These are phyloP conservation scores for Coniochaeta sp. DNA, from an alignment of 2,329 filamentous ascomycete genomes.

Conservation along the genomic window DNA sequence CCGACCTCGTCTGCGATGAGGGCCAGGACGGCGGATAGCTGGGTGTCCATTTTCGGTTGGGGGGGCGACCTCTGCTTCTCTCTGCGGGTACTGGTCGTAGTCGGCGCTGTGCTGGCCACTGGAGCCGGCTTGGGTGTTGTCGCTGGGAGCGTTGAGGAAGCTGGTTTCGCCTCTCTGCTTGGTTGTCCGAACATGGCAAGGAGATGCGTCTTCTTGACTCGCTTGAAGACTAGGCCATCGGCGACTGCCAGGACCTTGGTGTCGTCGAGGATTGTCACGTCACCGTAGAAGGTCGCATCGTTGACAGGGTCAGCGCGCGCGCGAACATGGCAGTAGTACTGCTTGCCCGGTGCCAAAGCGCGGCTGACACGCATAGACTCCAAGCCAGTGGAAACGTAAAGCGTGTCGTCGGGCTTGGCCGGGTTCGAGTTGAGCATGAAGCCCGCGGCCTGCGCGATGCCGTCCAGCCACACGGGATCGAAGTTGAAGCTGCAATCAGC, in stretches of 20 bases:
- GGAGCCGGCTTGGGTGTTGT: neutral
- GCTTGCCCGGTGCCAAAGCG: neutral
- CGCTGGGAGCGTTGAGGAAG: neutral
- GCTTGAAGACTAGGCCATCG: neutral
- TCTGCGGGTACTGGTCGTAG: neutral
- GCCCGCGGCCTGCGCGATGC: constrained; percentile 6
- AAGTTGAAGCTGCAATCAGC: constrained; percentile 9
- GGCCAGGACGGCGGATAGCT: neutral
- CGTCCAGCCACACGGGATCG: constrained; percentile 10
- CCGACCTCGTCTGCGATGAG: neutral
- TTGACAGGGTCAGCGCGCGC: neutral
- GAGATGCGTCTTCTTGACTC: neutral
- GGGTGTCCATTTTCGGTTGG: neutral
- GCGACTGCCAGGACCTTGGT: neutral
- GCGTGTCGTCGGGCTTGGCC: constrained; percentile 4
- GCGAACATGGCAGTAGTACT: constrained; percentile 3
- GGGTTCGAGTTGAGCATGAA: constrained; percentile 9
- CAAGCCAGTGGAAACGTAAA: constrained; percentile 8
- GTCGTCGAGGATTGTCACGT: neutral
- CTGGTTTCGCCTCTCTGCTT: neutral
- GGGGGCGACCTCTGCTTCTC: neutral
- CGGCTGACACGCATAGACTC: constrained; percentile 3
- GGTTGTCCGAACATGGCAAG: neutral
- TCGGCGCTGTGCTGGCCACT: neutral
- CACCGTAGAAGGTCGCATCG: neutral